Percentiles rank a stretch among this genome's conserved stretches.
Evolutionary conservation across 306 rosid species (phyloP).

Genomic region (Sechiopsis laciniata): DNA sequence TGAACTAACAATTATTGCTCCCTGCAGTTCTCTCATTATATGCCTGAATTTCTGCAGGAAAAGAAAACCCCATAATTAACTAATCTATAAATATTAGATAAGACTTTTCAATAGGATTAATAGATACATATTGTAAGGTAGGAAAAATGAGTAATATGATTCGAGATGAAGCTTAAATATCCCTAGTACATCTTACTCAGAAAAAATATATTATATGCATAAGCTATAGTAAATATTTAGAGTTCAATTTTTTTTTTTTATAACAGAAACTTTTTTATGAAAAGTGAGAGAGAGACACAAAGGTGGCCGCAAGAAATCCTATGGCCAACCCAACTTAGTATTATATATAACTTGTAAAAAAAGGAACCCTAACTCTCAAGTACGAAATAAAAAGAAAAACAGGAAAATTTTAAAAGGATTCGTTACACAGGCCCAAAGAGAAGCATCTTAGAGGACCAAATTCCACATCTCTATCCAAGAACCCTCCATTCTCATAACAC

Average conservation of each 20-base stretch:
- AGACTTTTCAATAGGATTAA: background rate
- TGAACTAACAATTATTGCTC: constrained; percentile 87
- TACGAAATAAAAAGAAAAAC: background rate
- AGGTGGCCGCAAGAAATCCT: background rate
- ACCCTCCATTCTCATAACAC: background rate
- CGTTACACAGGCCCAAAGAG: background rate
- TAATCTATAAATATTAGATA: constrained; percentile 4
- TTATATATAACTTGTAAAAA: background rate
- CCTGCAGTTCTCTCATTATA: constrained; percentile 97
- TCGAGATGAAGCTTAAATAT: background rate
- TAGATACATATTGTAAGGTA: background rate
- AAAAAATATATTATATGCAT: no score
- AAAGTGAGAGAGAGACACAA: background rate
- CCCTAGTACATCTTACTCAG: background rate
- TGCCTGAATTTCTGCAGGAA: constrained; percentile 77
- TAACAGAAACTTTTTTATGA: background rate
- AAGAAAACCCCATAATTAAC: background rate
- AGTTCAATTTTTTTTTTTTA: background rate
- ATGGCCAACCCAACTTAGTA: background rate
- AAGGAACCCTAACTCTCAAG: background rate
- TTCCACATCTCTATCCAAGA: constrained; percentile 4
- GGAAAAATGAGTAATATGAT: background rate
- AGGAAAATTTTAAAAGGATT: background rate
- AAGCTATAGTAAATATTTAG: background rate
- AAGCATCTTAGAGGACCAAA: constrained; percentile 7